Conservation (phyloP, 306 rosid genomes). For the Herpetospermum pedunculosum region DNA sequence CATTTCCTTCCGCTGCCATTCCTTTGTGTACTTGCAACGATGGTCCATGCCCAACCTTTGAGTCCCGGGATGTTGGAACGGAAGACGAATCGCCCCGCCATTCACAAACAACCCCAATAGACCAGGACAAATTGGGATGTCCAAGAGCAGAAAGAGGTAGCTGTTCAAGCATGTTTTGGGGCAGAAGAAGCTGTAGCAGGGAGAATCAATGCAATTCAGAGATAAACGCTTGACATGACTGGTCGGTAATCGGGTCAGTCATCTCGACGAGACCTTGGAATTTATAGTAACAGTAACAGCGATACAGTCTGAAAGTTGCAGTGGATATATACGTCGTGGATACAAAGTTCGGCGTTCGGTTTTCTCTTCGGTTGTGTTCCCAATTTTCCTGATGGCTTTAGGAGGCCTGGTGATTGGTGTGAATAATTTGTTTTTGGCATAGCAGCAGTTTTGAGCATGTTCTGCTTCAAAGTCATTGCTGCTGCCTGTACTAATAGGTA, state of each 20-base stretch:
- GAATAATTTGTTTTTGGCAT: slow-evolving; percentile 7
- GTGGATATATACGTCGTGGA: neutral
- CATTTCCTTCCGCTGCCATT: slow-evolving; percentile 79
- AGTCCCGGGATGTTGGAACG: slow-evolving; percentile 45
- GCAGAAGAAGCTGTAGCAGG: slow-evolving; percentile 93
- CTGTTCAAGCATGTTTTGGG: slow-evolving; percentile 89
- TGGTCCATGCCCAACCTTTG: slow-evolving; percentile 70
- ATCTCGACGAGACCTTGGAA: neutral
- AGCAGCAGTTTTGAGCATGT: neutral
- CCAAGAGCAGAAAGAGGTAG: slow-evolving; percentile 59
- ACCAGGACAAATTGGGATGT: slow-evolving; percentile 62
- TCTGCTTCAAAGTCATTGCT: neutral
- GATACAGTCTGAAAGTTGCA: neutral
- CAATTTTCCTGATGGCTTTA: neutral
- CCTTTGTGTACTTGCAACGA: slow-evolving; percentile 87
- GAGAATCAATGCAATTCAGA: slow-evolving; percentile 96
- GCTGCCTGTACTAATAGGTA: neutral
- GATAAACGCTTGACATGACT: slow-evolving; percentile 53
- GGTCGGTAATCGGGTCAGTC: neutral
- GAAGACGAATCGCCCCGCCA: slow-evolving; percentile 37
- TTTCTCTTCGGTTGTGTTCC: neutral
- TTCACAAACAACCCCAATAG: slow-evolving; percentile 33
- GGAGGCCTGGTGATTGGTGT: slow-evolving; percentile 9
- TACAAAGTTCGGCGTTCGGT: neutral
- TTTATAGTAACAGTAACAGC: neutral